Evolutionary conservation across 1,139 yeast species (phyloP).

Genomic region (Hemisphaericaspora lyxosophila): DNA sequence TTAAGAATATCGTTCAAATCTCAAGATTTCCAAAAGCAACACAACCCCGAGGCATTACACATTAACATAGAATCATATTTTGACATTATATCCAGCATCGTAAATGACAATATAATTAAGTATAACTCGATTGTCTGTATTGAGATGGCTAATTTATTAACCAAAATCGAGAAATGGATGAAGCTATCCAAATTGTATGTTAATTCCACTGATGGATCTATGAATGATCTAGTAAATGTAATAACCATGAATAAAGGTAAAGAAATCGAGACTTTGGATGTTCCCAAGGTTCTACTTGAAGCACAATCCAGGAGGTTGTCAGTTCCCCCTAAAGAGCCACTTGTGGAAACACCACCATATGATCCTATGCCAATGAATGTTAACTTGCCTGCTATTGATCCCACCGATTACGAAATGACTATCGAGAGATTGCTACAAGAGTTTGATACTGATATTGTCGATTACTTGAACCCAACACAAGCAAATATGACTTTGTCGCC

Average conservation of each 20-base stretch:
- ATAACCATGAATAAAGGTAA: constrained; percentile 39
- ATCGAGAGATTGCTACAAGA: constrained; percentile 32
- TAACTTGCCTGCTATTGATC: neutral
- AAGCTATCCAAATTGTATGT: constrained; percentile 32
- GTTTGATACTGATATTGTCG: constrained; percentile 30
- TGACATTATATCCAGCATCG: constrained; percentile 26
- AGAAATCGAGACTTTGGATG: constrained; percentile 45
- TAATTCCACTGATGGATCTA: neutral
- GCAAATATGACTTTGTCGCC: too few species aligned
- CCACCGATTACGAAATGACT: constrained; percentile 1
- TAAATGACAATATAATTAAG: constrained; percentile 23
- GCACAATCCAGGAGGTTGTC: neutral
- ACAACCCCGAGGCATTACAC: constrained; percentile 19
- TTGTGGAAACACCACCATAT: neutral
- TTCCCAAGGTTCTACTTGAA: constrained; percentile 25
- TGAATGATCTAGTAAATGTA: constrained; percentile 26
- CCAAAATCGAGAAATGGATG: constrained; percentile 50
- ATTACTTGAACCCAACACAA: constrained; percentile 29
- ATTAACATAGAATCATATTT: constrained; percentile 39
- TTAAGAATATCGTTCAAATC: constrained; percentile 45
- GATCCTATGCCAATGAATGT: neutral
- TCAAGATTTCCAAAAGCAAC: constrained; percentile 20
- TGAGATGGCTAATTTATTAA: constrained; percentile 44
- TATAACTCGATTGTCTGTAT: constrained; percentile 37
- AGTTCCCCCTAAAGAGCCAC: neutral